Conservation (phyloP, 345 rosid species). For the Fremontodendron californicum region DNA sequence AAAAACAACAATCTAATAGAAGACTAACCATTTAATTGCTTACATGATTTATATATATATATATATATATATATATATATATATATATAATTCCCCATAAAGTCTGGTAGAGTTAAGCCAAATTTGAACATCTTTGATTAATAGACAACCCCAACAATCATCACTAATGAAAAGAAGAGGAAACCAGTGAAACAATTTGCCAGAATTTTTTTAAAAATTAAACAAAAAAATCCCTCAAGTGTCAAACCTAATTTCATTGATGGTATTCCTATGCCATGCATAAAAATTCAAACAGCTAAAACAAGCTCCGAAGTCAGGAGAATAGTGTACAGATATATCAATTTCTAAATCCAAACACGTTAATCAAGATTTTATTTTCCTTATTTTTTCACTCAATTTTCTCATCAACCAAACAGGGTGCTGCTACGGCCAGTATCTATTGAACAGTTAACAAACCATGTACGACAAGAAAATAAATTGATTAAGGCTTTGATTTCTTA, state of each 20-base stretch:
- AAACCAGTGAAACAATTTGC: neutral
- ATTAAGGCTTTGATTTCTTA: neutral
- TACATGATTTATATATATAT: neutral
- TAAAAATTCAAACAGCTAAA: neutral
- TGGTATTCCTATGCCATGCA: neutral
- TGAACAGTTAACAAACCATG: neutral
- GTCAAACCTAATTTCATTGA: neutral
- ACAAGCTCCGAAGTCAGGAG: neutral
- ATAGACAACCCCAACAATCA: neutral
- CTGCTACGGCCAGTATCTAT: neutral
- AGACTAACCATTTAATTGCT: neutral
- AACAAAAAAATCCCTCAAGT: neutral
- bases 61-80: no score
- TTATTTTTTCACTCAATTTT: neutral
- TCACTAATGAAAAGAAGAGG: neutral
- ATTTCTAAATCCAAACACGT: neutral
- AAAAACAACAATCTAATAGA: neutral
- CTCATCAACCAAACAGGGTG: conserved; percentile 8
- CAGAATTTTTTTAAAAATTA: neutral
- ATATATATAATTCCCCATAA: neutral
- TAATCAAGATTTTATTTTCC: neutral
- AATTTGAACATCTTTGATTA: neutral
- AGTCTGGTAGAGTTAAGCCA: neutral
- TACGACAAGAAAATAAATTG: neutral
- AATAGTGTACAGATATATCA: no score